Base-by-base conservation (phyloP, 2,329 filamentous ascomycete genomes). In the Xylaria sp. region DNA sequence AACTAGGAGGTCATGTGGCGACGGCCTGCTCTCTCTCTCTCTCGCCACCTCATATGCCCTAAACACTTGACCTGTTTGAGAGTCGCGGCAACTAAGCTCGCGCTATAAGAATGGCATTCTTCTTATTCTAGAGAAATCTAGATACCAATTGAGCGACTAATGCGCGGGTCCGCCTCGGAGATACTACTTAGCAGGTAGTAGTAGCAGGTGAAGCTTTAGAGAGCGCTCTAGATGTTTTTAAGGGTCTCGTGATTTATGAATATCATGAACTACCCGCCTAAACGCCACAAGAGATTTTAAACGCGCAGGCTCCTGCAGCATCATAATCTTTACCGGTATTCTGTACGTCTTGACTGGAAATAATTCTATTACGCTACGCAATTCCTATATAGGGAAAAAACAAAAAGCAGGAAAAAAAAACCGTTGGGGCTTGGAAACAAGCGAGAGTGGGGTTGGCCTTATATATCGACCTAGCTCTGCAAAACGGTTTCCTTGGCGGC, bases 371-470 rank as follows among this genome's bases (percentile, higher is more conserved):
- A 19, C 42, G 30, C 47, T 56, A 47, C 48, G 21, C n/a, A 50
- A 34, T 24, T 9, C 39, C 30, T 54, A 30, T 8, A 14, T 19
- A 34, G 14, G 17, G 7, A 50, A 48, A 53, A 21, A 61, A n/a
- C n/a, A n/a, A 53, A 39, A 36, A 36, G 34, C 14, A 42, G 12
- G n/a, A 7, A 24, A 24, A 4, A 11, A 24, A 56, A 55, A 36
- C 6, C 14, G 3, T 24, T 50, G 11, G 51, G 42, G 17, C 17
- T 50, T 12, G 53, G 59, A 57, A 30, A 7, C 32, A 36, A 39
- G 32, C 11, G 59, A 34, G 64, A 51, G 57, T 19, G 64, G 36
- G 32, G 19, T 56, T 63, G 8, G n/a, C 36, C 54, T 30, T 63
- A 54, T 59, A 32, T 32, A 21, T 32, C 24, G 4, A 53, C 21